Evolutionary conservation across 2,329 filamentous ascomycete genomes (phyloP).

Genomic region (Trichoderma sp.): DNA sequence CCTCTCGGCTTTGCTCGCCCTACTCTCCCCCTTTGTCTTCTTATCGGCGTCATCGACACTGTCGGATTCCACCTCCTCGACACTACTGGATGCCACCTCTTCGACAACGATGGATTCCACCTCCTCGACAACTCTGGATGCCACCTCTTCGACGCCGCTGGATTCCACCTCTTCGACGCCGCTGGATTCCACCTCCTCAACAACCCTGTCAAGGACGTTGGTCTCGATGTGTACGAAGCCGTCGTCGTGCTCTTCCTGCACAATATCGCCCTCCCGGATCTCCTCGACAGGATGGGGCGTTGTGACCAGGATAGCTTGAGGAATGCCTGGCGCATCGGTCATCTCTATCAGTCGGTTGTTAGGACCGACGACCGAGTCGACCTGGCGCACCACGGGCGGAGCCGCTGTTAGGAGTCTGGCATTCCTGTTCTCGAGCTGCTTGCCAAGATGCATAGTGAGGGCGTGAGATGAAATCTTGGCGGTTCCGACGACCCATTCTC

Average conservation of each 20-base stretch:
- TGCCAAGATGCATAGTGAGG: slow-evolving; percentile 3
- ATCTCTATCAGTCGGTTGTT: slow-evolving; percentile 18
- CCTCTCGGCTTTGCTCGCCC: background rate
- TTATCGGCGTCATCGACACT: background rate
- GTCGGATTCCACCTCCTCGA: background rate
- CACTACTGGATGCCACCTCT: no score
- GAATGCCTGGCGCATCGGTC: slow-evolving; percentile 7
- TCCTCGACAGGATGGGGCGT: slow-evolving; percentile 5
- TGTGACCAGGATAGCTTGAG: slow-evolving; percentile 3
- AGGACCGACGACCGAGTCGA: slow-evolving; percentile 17
- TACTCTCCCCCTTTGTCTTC: slow-evolving; percentile 1
- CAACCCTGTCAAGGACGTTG: background rate
- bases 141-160: background rate
- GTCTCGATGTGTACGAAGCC: slow-evolving; percentile 16
- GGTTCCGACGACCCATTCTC: slow-evolving; percentile 16
- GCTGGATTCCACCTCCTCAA: background rate
- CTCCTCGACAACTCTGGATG: no score
- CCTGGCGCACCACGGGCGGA: slow-evolving; percentile 5
- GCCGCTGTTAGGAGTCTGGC: slow-evolving; percentile 7
- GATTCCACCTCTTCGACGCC: background rate
- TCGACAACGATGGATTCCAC: background rate
- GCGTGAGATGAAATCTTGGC: slow-evolving; percentile 16
- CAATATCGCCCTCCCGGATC: slow-evolving; percentile 15
- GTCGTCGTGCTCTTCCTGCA: slow-evolving; percentile 13
- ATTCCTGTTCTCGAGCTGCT: slow-evolving; percentile 13